Percentiles rank a stretch among this genome's conserved stretches.
These are phyloP conservation scores for Elsinoe australis DNA, from an alignment of 2,329 filamentous ascomycete genomes.

Conservation along the genomic window DNA sequence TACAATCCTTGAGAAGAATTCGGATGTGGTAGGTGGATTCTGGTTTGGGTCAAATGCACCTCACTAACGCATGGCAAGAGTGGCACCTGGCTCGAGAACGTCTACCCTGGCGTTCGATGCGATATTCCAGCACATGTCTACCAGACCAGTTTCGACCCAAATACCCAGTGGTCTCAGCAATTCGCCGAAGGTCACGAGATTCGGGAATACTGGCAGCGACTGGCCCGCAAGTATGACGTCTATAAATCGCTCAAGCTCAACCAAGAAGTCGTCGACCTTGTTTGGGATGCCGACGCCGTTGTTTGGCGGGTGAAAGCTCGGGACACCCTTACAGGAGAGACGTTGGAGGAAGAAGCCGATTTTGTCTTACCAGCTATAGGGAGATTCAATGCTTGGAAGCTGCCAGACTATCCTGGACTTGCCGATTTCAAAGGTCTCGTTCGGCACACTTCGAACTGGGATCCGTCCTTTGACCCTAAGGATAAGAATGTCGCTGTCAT, in stretches of 20 bases:
- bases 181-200: conserved; percentile 63
- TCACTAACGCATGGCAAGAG: conserved; percentile 46
- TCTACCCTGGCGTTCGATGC: conserved; percentile 59
- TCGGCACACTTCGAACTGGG: conserved; percentile 36
- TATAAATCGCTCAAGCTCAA: conserved; percentile 51
- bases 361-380: conserved; percentile 58
- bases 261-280: conserved; percentile 48
- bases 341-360: conserved; percentile 46
- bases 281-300: conserved; percentile 47
- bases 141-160: conserved; percentile 59
- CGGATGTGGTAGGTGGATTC: conserved; percentile 51
- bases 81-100: conserved; percentile 43
- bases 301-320: conserved; percentile 49
- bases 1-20: conserved; percentile 61
- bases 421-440: conserved; percentile 33
- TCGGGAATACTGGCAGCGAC: conserved; percentile 54
- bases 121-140: conserved; percentile 65
- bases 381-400: conserved; percentile 57
- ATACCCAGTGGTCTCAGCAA: conserved; percentile 60
- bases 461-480: conserved; percentile 26
- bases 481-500: conserved; percentile 37
- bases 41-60: conserved; percentile 28
- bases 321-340: conserved; percentile 27
- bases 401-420: conserved; percentile 50
- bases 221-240: conserved; percentile 58